These are phyloP conservation scores for Trichothecium sympodiale DNA, from an alignment of 2,329 filamentous ascomycete genomes.

Conservation along the genomic window DNA sequence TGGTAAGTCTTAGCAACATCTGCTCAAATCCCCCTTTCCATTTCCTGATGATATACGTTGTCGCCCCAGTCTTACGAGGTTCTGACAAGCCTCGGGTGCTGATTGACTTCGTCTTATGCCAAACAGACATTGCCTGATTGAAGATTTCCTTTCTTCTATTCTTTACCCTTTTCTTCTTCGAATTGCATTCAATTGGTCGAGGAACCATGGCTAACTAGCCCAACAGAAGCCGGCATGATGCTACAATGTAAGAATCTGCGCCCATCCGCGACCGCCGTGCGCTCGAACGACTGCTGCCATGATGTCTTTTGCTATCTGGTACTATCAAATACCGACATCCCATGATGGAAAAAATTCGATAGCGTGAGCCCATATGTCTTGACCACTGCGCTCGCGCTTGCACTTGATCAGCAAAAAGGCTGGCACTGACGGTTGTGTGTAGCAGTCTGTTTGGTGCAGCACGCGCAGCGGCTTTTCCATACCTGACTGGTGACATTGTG, in stretches of 20 bases:
- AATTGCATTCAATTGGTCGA: conserved; percentile 3
- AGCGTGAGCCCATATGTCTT: conserved; percentile 16
- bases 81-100: conserved; percentile 33
- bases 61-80: conserved; percentile 39
- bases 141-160: conserved; percentile 2
- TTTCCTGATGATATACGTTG: conserved; percentile 34
- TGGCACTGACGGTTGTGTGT: neutral
- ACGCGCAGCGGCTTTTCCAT: neutral
- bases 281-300: conserved; percentile 11
- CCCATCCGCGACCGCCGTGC: neutral
- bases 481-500: conserved; percentile 7
- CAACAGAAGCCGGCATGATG: conserved; percentile 1
- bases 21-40: conserved; percentile 10
- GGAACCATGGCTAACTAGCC: neutral
- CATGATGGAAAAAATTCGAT: conserved; percentile 25
- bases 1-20: conserved; percentile 7
- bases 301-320: conserved; percentile 29
- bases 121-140: conserved; percentile 36
- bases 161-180: neutral
- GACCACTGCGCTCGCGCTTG: neutral
- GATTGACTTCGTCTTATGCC: conserved; percentile 43
- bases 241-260: conserved; percentile 1
- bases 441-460: neutral
- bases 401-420: neutral
- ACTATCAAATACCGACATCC: conserved; percentile 34